Percentiles rank a stretch among this genome's conserved stretches.
Evolutionary conservation across 129 eudicot genomes (phyloP).

Genomic region (Tanacetum coccineum): DNA sequence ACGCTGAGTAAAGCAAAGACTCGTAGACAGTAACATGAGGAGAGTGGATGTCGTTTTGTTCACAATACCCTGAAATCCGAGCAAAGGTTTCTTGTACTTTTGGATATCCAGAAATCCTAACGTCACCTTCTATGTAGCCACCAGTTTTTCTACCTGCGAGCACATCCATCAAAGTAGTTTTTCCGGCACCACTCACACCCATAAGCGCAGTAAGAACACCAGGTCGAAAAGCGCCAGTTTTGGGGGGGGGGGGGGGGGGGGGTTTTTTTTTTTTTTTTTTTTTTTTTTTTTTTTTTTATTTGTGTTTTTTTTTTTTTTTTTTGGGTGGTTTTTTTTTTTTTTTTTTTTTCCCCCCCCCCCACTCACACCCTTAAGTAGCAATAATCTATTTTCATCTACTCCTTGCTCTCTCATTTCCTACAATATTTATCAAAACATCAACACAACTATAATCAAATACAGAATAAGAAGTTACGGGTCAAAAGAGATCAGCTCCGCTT

Average conservation of each 20-base stretch:
- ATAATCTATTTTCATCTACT: conserved; percentile 51
- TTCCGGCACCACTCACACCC: conserved; percentile 98
- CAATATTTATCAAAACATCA: conserved; percentile 5
- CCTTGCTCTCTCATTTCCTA: conserved; percentile 91
- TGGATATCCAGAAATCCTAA: conserved; percentile 75
- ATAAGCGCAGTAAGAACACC: conserved; percentile 88
- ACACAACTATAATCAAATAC: background rate
- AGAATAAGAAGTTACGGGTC: background rate
- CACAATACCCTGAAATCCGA: conserved; percentile 84
- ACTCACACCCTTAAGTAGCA: conserved; percentile 67
- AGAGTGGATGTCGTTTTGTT: conserved; percentile 88
- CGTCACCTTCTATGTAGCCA: conserved; percentile 68
- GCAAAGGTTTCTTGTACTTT: conserved; percentile 88
- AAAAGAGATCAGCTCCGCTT: background rate
- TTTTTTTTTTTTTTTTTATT: no score
- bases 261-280: no score
- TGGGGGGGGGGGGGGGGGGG: no score
- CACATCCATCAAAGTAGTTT: conserved; percentile 92
- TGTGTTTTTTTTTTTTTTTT: no score
- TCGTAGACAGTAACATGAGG: conserved; percentile 87
- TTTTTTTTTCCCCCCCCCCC: no score
- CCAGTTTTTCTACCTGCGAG: conserved; percentile 91
- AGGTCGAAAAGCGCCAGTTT: conserved; percentile 87
- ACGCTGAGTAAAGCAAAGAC: conserved; percentile 80
- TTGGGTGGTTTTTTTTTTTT: no score